Evolutionary conservation across 2,329 filamentous ascomycete genomes (phyloP).

Genomic region (Colletotrichum lentis): DNA sequence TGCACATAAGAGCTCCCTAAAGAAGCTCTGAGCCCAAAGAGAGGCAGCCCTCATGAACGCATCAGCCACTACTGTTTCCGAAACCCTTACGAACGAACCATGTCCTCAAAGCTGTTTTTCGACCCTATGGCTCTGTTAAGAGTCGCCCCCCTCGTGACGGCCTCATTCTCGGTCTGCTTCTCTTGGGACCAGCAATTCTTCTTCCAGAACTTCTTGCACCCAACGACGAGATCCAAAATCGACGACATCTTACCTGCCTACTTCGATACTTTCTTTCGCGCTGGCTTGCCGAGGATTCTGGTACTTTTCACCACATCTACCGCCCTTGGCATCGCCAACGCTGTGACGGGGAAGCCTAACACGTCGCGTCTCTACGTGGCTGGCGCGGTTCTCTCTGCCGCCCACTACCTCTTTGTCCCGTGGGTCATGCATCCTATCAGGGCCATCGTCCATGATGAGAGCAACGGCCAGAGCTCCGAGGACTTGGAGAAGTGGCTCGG

Average conservation of each 20-base stretch:
- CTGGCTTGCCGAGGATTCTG: conserved; percentile 41
- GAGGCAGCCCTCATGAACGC: not conserved
- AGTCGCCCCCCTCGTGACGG: not conserved
- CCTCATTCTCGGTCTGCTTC: not conserved
- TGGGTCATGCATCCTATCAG: conserved; percentile 33
- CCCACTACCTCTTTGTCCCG: conserved; percentile 46
- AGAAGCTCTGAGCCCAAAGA: not conserved
- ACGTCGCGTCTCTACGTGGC: conserved; percentile 44
- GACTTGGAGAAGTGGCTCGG: conserved; percentile 44
- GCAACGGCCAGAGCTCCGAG: not conserved
- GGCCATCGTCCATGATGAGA: too few relatives aligned
- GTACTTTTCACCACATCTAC: conserved; percentile 43
- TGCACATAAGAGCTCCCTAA: not conserved
- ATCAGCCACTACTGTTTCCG: not conserved
- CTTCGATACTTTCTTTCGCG: too few relatives aligned
- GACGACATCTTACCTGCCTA: too few relatives aligned
- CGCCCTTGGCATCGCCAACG: conserved; percentile 43
- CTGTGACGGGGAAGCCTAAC: conserved; percentile 36
- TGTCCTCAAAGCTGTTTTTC: not conserved
- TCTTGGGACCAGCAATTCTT: not conserved
- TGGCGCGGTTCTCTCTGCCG: conserved; percentile 42
- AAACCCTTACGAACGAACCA: not conserved
- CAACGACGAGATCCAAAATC: too few relatives aligned
- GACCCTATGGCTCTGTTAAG: not conserved
- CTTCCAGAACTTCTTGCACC: too few relatives aligned